phyloP scores from a whole-genome alignment of 2,329 filamentous ascomycete genomes.

The Parastagonospora avenae region DNA sequence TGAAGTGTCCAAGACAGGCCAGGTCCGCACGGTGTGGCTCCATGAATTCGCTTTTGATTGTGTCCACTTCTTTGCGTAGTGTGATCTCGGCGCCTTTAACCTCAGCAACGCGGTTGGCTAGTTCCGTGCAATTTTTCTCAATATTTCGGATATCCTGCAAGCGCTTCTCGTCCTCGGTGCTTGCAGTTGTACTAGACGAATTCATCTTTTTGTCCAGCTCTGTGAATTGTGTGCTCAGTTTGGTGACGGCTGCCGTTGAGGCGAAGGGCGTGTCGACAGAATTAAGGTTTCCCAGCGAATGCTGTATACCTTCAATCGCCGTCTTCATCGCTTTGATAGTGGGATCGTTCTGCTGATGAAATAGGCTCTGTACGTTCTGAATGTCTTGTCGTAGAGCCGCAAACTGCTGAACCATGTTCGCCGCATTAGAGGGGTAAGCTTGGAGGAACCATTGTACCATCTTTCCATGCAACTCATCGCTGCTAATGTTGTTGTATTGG shows the following conservation, averaged over 20 bases:
- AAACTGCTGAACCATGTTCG: conserved; percentile 6
- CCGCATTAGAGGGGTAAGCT: conserved; percentile 17
- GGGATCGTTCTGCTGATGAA: background rate
- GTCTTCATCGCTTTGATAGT: background rate
- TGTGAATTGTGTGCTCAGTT: background rate
- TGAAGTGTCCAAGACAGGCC: background rate
- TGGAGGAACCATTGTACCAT: conserved; percentile 32
- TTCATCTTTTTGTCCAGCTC: background rate
- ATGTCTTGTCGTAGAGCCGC: conserved; percentile 8
- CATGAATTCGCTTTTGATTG: conserved; percentile 6
- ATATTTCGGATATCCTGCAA: background rate
- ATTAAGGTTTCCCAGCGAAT: conserved; percentile 1
- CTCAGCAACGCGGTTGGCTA: background rate
- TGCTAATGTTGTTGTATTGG: conserved; percentile 35
- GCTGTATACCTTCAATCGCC: conserved; percentile 1
- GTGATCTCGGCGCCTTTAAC: background rate
- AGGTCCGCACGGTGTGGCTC: conserved; percentile 10
- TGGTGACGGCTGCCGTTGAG: background rate
- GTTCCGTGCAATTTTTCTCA: background rate
- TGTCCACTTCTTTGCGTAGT: conserved; percentile 9
- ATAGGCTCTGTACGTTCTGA: conserved; percentile 1
- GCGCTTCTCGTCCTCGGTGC: background rate
- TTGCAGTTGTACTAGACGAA: background rate
- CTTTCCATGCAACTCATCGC: conserved; percentile 23
- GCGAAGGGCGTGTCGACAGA: conserved; percentile 1